Percentiles rank a stretch among this genome's conserved stretches.
These are phyloP conservation scores for Vitis labrusca DNA, from an alignment of 164 flowering plant species.

Conservation along the genomic window DNA sequence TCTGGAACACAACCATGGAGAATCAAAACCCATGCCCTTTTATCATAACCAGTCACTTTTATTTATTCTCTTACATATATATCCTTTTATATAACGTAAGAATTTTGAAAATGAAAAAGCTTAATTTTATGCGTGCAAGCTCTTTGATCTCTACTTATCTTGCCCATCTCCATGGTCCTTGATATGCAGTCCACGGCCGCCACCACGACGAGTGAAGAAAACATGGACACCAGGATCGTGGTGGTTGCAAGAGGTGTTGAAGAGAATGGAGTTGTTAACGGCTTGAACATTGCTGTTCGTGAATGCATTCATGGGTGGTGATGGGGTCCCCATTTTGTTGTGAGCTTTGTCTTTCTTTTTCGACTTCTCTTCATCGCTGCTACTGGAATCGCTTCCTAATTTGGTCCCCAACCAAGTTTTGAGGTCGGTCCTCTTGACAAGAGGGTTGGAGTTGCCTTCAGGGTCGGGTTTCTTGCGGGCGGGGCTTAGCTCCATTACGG, in stretches of 20 bases:
- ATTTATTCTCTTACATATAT: background rate
- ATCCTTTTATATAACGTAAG: no score
- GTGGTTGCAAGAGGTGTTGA: slow-evolving; percentile 33
- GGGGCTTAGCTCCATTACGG: slow-evolving; percentile 63
- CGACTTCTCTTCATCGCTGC: slow-evolving; percentile 19
- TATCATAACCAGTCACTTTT: background rate
- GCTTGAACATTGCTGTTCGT: slow-evolving; percentile 78
- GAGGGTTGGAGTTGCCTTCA: slow-evolving; percentile 16
- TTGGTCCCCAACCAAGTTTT: background rate
- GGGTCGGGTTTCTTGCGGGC: slow-evolving; percentile 17
- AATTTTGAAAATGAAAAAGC: background rate
- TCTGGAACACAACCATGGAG: slow-evolving; percentile 12
- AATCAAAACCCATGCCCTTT: slow-evolving; percentile 19
- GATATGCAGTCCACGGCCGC: slow-evolving; percentile 13
- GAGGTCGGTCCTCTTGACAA: slow-evolving; percentile 1
- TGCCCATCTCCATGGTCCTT: slow-evolving; percentile 21
- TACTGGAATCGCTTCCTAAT: background rate
- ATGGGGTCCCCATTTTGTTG: background rate
- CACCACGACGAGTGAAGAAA: slow-evolving; percentile 40
- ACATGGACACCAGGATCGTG: slow-evolving; percentile 67
- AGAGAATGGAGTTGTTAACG: slow-evolving; percentile 61
- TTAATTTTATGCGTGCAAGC: background rate
- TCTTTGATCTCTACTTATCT: slow-evolving; percentile 1
- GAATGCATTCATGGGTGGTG: slow-evolving; percentile 36
- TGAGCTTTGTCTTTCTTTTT: background rate